Percentiles rank a stretch among this genome's conserved stretches.
Evolutionary conservation across 2,329 filamentous ascomycete genomes (phyloP).

Genomic region (Diplocarpon mali): DNA sequence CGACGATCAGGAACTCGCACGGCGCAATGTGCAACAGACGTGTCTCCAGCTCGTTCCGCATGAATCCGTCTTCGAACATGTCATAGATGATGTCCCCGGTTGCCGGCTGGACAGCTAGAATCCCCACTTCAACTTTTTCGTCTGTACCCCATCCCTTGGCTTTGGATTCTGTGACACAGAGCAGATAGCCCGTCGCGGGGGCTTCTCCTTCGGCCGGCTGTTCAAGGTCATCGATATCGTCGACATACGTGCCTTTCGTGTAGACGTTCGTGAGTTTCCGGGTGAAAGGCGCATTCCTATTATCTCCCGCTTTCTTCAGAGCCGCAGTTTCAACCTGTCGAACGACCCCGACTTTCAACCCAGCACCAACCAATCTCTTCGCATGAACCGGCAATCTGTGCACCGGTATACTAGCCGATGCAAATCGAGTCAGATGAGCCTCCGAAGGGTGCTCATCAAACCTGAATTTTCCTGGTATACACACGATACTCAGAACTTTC

Average conservation of each 20-base stretch:
- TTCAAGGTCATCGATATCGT: constrained; percentile 77
- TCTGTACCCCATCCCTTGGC: constrained; percentile 75
- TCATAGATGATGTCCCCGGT: constrained; percentile 96
- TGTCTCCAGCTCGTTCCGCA: constrained; percentile 93
- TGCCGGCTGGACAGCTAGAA: constrained; percentile 88
- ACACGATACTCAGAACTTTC: constrained; percentile 87
- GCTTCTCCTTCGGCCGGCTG: constrained; percentile 40
- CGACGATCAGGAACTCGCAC: constrained; percentile 89
- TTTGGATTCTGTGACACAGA: constrained; percentile 81
- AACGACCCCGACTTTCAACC: constrained; percentile 92
- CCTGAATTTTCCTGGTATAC: constrained; percentile 88
- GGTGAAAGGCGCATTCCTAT: constrained; percentile 83
- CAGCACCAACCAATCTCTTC: constrained; percentile 81
- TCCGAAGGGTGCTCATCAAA: constrained; percentile 93
- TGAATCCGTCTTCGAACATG: constrained; percentile 92
- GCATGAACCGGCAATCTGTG: constrained; percentile 88
- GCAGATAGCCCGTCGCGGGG: constrained; percentile 68
- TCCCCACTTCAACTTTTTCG: constrained; percentile 84
- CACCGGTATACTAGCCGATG: constrained; percentile 89
- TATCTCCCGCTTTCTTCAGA: constrained; percentile 88
- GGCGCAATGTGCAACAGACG: constrained; percentile 90
- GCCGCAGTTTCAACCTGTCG: constrained; percentile 91
- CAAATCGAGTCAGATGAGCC: constrained; percentile 83
- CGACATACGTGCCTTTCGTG: constrained; percentile 95
- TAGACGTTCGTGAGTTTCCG: constrained; percentile 93